Base-by-base conservation (phyloP, 306 rosid species). In the Aeschynomene evenia region DNA sequence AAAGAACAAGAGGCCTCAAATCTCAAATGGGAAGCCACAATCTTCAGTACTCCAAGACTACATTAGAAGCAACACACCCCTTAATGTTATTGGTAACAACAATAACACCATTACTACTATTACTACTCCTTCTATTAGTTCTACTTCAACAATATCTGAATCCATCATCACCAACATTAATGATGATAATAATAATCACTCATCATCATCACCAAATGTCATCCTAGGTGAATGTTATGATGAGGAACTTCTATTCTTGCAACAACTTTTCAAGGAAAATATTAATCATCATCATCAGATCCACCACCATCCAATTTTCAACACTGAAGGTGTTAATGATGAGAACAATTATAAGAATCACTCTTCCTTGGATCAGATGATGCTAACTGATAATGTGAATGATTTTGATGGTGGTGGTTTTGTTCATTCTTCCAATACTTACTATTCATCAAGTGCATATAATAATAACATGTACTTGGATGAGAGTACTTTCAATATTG, bases 41-140 rank as follows among this genome's bases (percentile, higher is more conserved):
- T 64, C 97, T 18, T 77, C 91, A 10, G 64, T 93, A 0, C 97
- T 90, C 65, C 91, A 88, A 51, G 87, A 93, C 67, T 93, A 93
- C 60, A 93, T 93, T 58, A 76, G 59, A 74, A 73, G 37, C 78
- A 77, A 69, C 2, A 33, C 21, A 10, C 0, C 39, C 9, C 68
- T n/a, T 10, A 48, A 24, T 12, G 7, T 29, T 8, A n/a, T n/a
- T n/a, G n/a, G n/a, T n/a, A n/a, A 0, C 19, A 13, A 18, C 80
- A 4, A 70, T 16, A 1, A 11, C 48, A 40, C 48, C 14, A 12
- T 11, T 11, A 13, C 48, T 11, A 40, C 7, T 11, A n/a, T 7
- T 37, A 43, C 59, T 50, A 21, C 43, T 34, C 46, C 45, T 42
- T 15, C 15, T 22, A 46, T 11, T 74, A 36, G 29, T 83, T 4